phyloP scores from a whole-genome alignment of 2,329 filamentous ascomycete species.

The Ascocoryne sarcoides region DNA sequence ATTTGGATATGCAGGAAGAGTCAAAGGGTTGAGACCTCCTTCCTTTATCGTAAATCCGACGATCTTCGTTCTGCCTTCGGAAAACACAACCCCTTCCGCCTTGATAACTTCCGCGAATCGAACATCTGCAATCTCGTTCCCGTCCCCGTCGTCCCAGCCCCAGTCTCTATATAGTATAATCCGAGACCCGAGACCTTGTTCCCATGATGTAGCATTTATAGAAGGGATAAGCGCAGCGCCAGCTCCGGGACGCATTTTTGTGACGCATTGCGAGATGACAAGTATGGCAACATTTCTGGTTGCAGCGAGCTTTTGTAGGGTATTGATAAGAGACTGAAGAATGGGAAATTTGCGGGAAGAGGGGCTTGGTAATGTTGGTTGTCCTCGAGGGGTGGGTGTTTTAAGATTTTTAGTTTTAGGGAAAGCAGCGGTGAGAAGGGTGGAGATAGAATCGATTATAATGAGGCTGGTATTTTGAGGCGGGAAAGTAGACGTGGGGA shows the following conservation, averaged over 20 bases:
- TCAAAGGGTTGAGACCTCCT: constrained; percentile 3
- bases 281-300: constrained; percentile 65
- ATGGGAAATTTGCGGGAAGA: constrained; percentile 31
- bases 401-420: constrained; percentile 46
- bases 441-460: constrained; percentile 70
- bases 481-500: constrained; percentile 55
- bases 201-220: constrained; percentile 71
- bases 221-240: constrained; percentile 66
- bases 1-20: constrained; percentile 4
- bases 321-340: constrained; percentile 56
- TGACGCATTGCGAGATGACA: constrained; percentile 70
- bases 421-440: constrained; percentile 68
- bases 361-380: constrained; percentile 7
- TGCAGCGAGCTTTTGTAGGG: constrained; percentile 67
- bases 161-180: constrained; percentile 75
- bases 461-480: constrained; percentile 56
- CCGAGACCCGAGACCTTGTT: constrained; percentile 63
- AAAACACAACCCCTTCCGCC: constrained; percentile 40
- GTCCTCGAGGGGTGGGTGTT: constrained; percentile 14
- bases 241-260: constrained; percentile 61
- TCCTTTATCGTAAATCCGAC: constrained; percentile 24
- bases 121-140: constrained; percentile 41
- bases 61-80: constrained; percentile 12
- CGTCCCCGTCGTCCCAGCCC: constrained; percentile 39
- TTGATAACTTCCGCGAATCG: constrained; percentile 59